Evolutionary conservation across 2,329 filamentous ascomycete species (phyloP).

Genomic region (Cyphellophora europaea): DNA sequence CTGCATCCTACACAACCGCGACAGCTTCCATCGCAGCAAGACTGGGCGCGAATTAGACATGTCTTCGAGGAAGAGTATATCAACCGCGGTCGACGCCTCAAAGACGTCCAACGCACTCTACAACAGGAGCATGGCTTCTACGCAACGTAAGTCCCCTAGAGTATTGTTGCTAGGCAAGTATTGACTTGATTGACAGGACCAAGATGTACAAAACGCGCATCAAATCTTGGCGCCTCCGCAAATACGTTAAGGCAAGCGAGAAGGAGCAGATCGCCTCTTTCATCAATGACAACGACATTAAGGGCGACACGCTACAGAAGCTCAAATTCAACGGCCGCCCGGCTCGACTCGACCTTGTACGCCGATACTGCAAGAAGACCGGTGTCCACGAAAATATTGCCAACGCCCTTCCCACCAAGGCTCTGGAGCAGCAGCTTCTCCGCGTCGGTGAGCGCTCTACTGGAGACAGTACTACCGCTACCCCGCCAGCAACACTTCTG

Average conservation of each 20-base stretch:
- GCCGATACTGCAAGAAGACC: constrained; percentile 2
- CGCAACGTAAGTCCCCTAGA: constrained; percentile 1
- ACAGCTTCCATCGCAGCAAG: neutral
- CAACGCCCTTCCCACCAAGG: neutral
- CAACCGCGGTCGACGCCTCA: neutral
- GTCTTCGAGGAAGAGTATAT: neutral
- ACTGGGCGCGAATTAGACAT: neutral
- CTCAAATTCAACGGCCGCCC: constrained; percentile 1
- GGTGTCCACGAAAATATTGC: constrained; percentile 1
- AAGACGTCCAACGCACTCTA: constrained; percentile 2
- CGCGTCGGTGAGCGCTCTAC: neutral
- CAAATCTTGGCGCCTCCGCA: constrained; percentile 3
- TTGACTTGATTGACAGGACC: neutral
- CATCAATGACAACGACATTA: neutral
- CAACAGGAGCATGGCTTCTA: constrained; percentile 1
- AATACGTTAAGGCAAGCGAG: constrained; percentile 3
- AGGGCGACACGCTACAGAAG: neutral
- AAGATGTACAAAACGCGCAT: constrained; percentile 5
- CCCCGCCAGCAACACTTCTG: neutral
- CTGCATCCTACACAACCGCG: neutral
- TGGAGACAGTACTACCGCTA: neutral
- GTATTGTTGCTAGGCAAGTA: neutral
- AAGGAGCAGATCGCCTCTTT: constrained; percentile 2
- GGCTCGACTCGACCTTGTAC: neutral
- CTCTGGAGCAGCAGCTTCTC: neutral